Base-by-base conservation (phyloP, 1,139 yeast genomes). In the Geotrichum aggregatum region DNA sequence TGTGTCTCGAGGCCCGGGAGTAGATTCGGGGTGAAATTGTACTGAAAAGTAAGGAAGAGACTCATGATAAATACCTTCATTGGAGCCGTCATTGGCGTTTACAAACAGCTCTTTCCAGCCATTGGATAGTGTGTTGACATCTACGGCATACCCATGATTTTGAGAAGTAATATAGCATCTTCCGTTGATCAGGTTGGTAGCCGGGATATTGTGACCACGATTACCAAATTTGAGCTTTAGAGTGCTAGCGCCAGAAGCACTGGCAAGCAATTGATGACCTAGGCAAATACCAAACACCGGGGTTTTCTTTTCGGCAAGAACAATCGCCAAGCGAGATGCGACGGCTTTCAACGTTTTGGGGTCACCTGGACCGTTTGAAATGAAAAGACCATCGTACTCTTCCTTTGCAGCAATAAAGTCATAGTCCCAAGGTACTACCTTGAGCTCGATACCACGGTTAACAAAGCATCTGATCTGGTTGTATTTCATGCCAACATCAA, bases 361-460 rank as follows among this genome's bases (percentile, higher is more conserved):
- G 74, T 94, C 98, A 79, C 99, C 99, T 41, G 99, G 99, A 76
- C 99, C 99, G 71, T 94, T 94, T 54, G 98, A 89, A 61, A 92
- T 78, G 72, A 94, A 94, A 65, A 94, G 77, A 75, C 98, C 99
- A 70, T 94, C 98, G 68, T 85, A 94, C 67, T 87, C 92, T 56
- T 71, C 71, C 26, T 57, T 58, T 57, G 86, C 74, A 34, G 47
- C 41, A 19, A 35, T 19, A 68, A 86, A 84, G 70, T 91, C 96
- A 67, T 89, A 81, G 69, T 94, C 84, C 92, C 95, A 92, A 56
- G 98, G 98, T 48, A 94, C 97, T 55, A 94, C 98, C 68, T 83
- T 81, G 63, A 94, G 77, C 72, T 94, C 98, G 54, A 94, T 96
- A 66, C 99, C 98, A 66, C 98, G 85, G 68, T 83, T 81, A 56